Evolutionary conservation across 768 basidiomycete species (phyloP).

Genomic region (Rhizopogon salebrosus): DNA sequence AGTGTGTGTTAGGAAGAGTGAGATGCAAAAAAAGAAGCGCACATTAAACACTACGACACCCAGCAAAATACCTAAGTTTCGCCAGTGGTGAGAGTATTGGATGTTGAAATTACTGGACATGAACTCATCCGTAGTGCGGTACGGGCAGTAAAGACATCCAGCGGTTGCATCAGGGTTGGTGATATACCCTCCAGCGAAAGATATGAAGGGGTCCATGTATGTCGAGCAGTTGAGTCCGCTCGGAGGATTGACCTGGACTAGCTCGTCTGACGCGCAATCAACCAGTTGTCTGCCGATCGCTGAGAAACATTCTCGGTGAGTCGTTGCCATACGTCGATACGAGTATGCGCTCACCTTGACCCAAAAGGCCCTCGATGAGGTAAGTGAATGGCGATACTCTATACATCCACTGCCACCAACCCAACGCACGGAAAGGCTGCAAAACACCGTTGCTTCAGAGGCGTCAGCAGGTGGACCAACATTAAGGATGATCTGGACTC

Average conservation of each 20-base stretch:
- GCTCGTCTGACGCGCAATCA: conserved; percentile 48
- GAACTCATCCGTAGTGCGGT: conserved; percentile 44
- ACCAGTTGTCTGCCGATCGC: conserved; percentile 39
- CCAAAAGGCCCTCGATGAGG: conserved; percentile 38
- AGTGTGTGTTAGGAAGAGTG: neutral
- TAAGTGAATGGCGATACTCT: conserved; percentile 47
- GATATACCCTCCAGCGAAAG: conserved; percentile 49
- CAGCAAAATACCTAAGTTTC: conserved; percentile 48
- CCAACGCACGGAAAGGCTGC: conserved; percentile 35
- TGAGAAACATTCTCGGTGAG: conserved; percentile 6
- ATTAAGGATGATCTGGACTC: conserved; percentile 7
- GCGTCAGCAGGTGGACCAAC: neutral
- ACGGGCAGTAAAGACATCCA: conserved; percentile 54
- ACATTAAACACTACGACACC: conserved; percentile 48
- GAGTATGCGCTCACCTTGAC: conserved; percentile 15
- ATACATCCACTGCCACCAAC: conserved; percentile 33
- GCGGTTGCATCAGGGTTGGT: conserved; percentile 46
- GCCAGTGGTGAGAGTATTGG: conserved; percentile 47
- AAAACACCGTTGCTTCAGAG: conserved; percentile 39
- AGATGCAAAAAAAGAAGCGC: conserved; percentile 16
- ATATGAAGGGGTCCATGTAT: conserved; percentile 49
- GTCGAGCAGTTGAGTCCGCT: conserved; percentile 45
- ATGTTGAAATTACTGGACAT: conserved; percentile 49
- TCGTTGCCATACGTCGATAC: neutral
- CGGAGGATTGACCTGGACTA: conserved; percentile 48